Evolutionary conservation across 106 monocot genomes (phyloP), one percentile per base, ranked within the genome.

Genomic region (Iris macrosiphon): DNA sequence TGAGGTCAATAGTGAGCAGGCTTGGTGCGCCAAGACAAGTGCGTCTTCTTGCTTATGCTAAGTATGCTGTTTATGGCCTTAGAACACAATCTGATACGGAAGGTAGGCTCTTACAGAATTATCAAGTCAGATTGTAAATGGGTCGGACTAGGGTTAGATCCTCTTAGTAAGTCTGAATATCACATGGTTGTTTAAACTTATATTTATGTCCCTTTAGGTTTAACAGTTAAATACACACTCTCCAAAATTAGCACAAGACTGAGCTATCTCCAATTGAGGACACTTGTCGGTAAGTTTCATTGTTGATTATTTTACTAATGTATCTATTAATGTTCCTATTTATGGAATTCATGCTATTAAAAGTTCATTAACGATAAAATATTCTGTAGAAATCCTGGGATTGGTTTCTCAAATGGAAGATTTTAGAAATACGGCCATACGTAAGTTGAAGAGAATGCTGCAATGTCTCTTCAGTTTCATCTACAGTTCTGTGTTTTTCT

Each of bases 1-100:
- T 95, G 73, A 85, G 95, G 32, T 95, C 95, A 9, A 76, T 85
- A 57, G 27, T 80, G n/a, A 63, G 82, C 46, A 95, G 77, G 35
- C 67, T 95, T 7, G 89, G 95, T 19, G 85, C 74, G 28, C 74
- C 81, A 40, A 64, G 74, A 6, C 82, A 45, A 56, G 62, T 85
- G 2, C 75, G 89, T 9, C 81, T 89, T 45, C 71, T 85, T 45
- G 39, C 76, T 4, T 95, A 89, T 59, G 89, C 85, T 48, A 89
- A 74, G 77, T 77, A 76, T 66, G 89, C 95, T 47, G 40, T 74
- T 12, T 77, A 77, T 64, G 95, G 95, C 46, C 79, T 85, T 40
- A 62, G 71, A 27, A 48, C 31, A 46, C 49, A 60, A 20, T 8
- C 52, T 37, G 43, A 41, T 25, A 23, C n/a, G 1, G 43, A 84